phyloP scores from a whole-genome alignment of 495 filamentous ascomycete genomes.

The Cenococcum geophilum region DNA sequence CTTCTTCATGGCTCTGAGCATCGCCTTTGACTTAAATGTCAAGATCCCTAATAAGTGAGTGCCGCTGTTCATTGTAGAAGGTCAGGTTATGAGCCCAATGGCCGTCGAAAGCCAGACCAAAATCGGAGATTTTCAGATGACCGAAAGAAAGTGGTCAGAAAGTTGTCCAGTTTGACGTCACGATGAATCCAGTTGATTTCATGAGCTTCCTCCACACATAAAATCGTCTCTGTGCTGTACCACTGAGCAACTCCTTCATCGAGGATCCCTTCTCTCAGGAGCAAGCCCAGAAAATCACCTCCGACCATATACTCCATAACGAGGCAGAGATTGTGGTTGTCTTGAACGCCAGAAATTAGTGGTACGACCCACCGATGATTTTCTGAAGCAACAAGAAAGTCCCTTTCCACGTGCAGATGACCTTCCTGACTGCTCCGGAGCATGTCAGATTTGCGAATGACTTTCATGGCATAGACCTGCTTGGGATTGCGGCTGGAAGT shows the following conservation, averaged over 20 bases:
- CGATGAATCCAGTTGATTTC: slow-evolving; percentile 83
- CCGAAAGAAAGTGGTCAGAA: slow-evolving; percentile 80
- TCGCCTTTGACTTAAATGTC: slow-evolving; percentile 73
- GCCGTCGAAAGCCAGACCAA: slow-evolving; percentile 89
- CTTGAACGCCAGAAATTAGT: slow-evolving; percentile 83
- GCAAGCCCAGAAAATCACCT: slow-evolving; percentile 80
- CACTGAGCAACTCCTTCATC: slow-evolving; percentile 70
- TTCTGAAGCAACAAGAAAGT: slow-evolving; percentile 81
- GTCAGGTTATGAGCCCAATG: slow-evolving; percentile 87
- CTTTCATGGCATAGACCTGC: slow-evolving; percentile 89
- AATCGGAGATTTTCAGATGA: slow-evolving; percentile 92
- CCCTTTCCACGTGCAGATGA: slow-evolving; percentile 82
- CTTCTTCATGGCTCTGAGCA: slow-evolving; percentile 58
- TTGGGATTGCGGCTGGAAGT: slow-evolving; percentile 29
- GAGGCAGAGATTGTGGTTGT: slow-evolving; percentile 73
- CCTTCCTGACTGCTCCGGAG: slow-evolving; percentile 84
- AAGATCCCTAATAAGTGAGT: slow-evolving; percentile 66
- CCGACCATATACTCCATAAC: slow-evolving; percentile 98
- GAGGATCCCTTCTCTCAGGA: slow-evolving; percentile 76
- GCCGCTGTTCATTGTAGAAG: slow-evolving; percentile 77
- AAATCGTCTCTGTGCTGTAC: slow-evolving; percentile 91
- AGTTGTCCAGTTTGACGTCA: slow-evolving; percentile 96
- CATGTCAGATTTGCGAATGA: slow-evolving; percentile 89
- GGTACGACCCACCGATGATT: slow-evolving; percentile 82
- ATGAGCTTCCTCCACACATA: slow-evolving; percentile 91